phyloP scores from a whole-genome alignment of 2,329 filamentous ascomycete genomes.

The Arthrinium phaeospermum region DNA sequence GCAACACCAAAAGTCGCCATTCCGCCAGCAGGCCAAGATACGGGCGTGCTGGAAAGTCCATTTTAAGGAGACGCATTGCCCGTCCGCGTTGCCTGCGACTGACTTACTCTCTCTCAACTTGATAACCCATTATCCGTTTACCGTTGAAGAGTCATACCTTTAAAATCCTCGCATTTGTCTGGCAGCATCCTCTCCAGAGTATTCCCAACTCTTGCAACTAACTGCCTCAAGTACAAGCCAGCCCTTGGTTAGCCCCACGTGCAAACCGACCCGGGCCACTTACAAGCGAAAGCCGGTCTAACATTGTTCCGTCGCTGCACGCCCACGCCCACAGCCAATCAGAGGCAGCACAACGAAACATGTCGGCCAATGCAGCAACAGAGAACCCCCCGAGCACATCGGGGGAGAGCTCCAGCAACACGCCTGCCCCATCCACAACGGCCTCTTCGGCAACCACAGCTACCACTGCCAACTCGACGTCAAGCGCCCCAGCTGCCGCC shows the following conservation, averaged over 20 bases:
- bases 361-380: constrained; percentile 12
- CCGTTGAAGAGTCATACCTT: constrained; percentile 10
- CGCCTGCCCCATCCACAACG: constrained; percentile 7
- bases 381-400: constrained; percentile 18
- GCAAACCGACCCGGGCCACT: not conserved
- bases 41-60: constrained; percentile 7
- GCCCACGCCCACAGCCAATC: not conserved
- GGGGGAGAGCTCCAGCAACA: constrained; percentile 20
- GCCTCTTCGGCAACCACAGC: constrained; percentile 17
- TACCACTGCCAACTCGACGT: constrained; percentile 9
- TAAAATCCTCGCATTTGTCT: not conserved
- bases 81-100: constrained; percentile 14
- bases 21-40: constrained; percentile 17
- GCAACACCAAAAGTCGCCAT: constrained; percentile 9
- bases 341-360: not conserved
- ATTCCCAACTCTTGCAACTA: not conserved
- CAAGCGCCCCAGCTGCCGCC: not conserved
- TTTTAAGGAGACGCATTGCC: constrained; percentile 17
- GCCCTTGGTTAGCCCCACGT: not conserved
- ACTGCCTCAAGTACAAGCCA: not conserved
- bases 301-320: constrained; percentile 12
- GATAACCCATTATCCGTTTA: constrained; percentile 6
- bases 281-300: constrained; percentile 4
- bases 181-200: not conserved
- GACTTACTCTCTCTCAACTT: constrained; percentile 13